Evolutionary conservation across 495 filamentous ascomycete genomes (phyloP).

Genomic region (Wilcoxina mikolae): DNA sequence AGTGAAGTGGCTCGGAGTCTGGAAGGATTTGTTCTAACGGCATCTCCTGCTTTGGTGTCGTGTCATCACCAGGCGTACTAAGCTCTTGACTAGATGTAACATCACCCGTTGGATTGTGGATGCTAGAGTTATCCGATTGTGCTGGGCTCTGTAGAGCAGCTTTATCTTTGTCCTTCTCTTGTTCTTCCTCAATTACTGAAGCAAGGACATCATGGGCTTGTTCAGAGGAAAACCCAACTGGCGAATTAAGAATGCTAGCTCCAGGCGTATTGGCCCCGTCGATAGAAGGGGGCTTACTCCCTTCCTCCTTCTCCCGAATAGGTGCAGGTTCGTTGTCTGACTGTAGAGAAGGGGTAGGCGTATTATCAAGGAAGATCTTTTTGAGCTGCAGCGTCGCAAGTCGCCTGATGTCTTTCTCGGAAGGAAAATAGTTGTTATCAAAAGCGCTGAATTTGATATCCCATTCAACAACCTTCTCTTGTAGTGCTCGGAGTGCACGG

Average conservation of each 20-base stretch:
- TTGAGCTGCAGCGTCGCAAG: slow-evolving; percentile 82
- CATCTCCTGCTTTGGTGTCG: slow-evolving; percentile 14
- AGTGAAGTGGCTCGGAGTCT: neutral
- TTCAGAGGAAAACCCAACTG: slow-evolving; percentile 38
- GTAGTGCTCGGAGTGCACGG: slow-evolving; percentile 66
- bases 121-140: slow-evolving; percentile 13
- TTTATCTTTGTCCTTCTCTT: slow-evolving; percentile 20
- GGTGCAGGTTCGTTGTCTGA: slow-evolving; percentile 43
- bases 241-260: slow-evolving; percentile 5
- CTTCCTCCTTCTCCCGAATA: slow-evolving; percentile 35
- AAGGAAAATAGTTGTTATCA: slow-evolving; percentile 85
- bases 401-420: slow-evolving; percentile 90
- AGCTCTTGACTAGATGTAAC: slow-evolving; percentile 8
- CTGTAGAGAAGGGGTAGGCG: slow-evolving; percentile 52
- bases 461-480: slow-evolving; percentile 90
- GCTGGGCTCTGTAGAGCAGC: neutral
- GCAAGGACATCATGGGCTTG: slow-evolving; percentile 53
- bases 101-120: slow-evolving; percentile 15
- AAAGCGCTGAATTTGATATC: slow-evolving; percentile 78
- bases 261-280: slow-evolving; percentile 25
- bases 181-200: slow-evolving; percentile 55
- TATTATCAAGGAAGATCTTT: slow-evolving; percentile 88
- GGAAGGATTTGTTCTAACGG: slow-evolving; percentile 7
- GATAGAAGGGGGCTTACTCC: slow-evolving; percentile 28
- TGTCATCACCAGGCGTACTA: slow-evolving; percentile 9